Evolutionary conservation across 306 rosid species (phyloP), one percentile per base, ranked within the genome.

Genomic region (Vigna angularis): DNA sequence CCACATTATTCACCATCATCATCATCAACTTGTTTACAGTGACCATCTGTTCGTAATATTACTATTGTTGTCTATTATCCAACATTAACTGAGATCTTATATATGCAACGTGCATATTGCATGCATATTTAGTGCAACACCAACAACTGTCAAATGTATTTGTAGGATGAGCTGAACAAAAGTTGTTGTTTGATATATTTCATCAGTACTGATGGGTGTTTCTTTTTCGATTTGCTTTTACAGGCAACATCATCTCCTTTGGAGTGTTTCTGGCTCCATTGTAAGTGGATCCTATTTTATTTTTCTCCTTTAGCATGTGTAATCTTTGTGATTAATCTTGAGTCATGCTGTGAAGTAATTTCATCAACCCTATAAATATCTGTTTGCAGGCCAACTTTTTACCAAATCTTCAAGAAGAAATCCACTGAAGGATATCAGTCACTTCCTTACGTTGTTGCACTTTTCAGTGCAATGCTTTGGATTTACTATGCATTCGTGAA

Each of bases 391-490:
- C 99, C 97, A 62, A 96, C 99, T 1, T 96, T 96, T 83, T 85
- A 90, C 82, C 88, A 76, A 73, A 80, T 96, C n/a, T 85, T 76
- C 87, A 91, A 90, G 89, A 93, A 82, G 77, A 96, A 96, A 86
- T 82, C 96, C 0, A 83, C 93, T 0, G 99, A 88, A 36, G 98
- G 96, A 22, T 96, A 83, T 64, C 99, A 93, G 34, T 81, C 94
- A 17, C 86, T 93, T 50, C 97, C 99, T 2, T 96, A 96, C 58
- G 94, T 90, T 73, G 88, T 96, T n/a, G 91, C 90, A 51, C 86
- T 96, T 1, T 83, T 96, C 55, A 96, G 99, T 75, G 94, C 87
- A 36, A 93, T 90, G 97, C 87, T 93, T 56, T 91, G 94, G 96
- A 87, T 96, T 53, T 96, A 93, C 90, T 96, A 96, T 4, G 99